Evolutionary conservation across 192 early-diverging fungal genomes (phyloP).

Genomic region (Anaeromyces robustus): DNA sequence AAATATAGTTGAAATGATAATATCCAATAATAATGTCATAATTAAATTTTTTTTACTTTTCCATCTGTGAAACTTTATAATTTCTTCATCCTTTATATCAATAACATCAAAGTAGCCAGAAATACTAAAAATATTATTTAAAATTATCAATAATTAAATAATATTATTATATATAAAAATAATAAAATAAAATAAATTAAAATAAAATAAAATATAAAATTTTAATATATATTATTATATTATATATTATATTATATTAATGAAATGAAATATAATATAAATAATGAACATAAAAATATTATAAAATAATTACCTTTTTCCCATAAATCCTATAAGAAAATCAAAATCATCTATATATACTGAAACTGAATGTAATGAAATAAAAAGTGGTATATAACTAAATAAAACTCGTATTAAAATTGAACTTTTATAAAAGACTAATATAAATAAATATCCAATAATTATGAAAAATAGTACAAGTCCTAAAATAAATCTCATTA

Average conservation of each 20-base stretch:
- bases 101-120: background rate
- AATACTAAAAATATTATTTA: background rate
- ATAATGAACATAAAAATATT: too few species aligned
- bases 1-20: background rate
- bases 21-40: background rate
- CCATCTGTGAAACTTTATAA: background rate
- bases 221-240: too few species aligned
- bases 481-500: background rate
- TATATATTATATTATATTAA: too few species aligned
- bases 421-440: background rate
- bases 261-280: too few species aligned
- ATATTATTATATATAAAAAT: too few species aligned
- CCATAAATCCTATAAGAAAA: background rate
- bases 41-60: background rate
- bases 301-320: background rate
- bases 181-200: too few species aligned
- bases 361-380: background rate
- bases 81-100: background rate
- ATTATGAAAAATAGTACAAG: background rate
- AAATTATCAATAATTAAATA: too few species aligned
- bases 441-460: background rate
- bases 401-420: background rate
- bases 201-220: too few species aligned
- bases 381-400: background rate
- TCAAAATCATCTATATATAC: background rate